Evolutionary conservation across 495 filamentous ascomycete genomes (phyloP).

Genomic region (Chaetomidium leptoderma): DNA sequence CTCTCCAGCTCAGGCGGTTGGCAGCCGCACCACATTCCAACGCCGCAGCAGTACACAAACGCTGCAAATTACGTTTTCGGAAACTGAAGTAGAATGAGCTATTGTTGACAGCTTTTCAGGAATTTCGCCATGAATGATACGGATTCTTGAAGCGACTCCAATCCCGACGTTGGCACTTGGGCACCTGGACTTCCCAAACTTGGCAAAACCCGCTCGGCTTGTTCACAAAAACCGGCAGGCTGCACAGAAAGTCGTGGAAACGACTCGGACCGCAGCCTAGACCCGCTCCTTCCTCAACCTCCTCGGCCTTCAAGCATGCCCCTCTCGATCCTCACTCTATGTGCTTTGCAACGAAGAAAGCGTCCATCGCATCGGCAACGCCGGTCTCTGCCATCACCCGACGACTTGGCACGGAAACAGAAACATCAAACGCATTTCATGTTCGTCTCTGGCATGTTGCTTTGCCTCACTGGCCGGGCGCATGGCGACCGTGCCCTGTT

Average conservation of each 20-base stretch:
- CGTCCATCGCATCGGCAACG: not conserved
- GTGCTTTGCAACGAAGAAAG: not conserved
- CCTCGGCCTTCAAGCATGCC: not conserved
- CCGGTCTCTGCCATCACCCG: not conserved
- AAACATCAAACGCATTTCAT: not conserved
- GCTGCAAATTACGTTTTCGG: not conserved
- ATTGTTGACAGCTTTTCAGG: not conserved
- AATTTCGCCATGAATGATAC: not conserved
- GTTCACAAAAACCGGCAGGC: not conserved
- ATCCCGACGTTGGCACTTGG: not conserved
- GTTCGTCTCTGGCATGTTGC: not conserved
- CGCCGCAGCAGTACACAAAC: not conserved
- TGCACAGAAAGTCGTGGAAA: not conserved
- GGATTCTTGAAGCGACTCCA: not conserved
- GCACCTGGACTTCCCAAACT: not conserved
- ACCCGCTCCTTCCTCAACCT: not conserved
- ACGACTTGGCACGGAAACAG: not conserved
- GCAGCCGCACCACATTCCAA: conserved; percentile 6
- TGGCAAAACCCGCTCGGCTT: not conserved
- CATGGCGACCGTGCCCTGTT: conserved; percentile 10
- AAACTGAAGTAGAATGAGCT: not conserved
- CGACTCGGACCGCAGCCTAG: not conserved
- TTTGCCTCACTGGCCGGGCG: conserved; percentile 6
- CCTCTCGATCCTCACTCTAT: not conserved
- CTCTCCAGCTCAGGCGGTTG: not conserved